Evolutionary conservation across 352 stramenopile genomes (phyloP), one percentile per base, ranked within the genome.

Genomic region (Discostella stelligera): DNA sequence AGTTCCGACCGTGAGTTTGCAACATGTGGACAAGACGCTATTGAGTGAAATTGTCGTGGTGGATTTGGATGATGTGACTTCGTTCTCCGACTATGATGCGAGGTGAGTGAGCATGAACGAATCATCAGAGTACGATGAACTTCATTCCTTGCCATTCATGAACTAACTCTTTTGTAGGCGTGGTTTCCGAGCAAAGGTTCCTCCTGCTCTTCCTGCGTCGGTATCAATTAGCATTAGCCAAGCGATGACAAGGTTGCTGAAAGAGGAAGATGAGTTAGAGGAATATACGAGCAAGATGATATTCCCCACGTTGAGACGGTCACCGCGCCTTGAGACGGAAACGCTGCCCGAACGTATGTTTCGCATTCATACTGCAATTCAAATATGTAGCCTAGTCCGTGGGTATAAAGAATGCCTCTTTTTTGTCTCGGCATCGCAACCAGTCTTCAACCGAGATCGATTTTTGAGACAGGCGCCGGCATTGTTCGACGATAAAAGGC

Each of bases 401-500:
- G 88, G 88, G 44, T 94, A 91, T 67, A 75, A 94, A 78, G 88
- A 92, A 37, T 94, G 86, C 65, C 60, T 91, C 10, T 86, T 91
- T 50, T 86, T 80, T 54, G 85, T 86, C 4, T 87, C 82, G 8
- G 74, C 82, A 13, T 82, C 67, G 16, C 84, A 91, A 44, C 85
- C 86, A n/a, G 83, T 92, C 10, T 94, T 94, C 48, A 91, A 94
- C 48, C 58, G 87, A 58, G 88, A 94, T 63, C 81, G 88, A 63
- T 94, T 94, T 68, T 71, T 94, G n/a, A 75, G 88, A 65, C 81
- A 76, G 59, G 81, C 88, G 25, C 88, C 88, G 8, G 83, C 85
- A 48, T 59, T 92, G 21, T 92, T 89, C 64, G 86, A 92, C 71
- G 84, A 91, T 3, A 80, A 84, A 23, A 49, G 80, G 13, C 66